phyloP scores from a whole-genome alignment of 2,329 filamentous ascomycete species.

The Penicillium oxalicum region DNA sequence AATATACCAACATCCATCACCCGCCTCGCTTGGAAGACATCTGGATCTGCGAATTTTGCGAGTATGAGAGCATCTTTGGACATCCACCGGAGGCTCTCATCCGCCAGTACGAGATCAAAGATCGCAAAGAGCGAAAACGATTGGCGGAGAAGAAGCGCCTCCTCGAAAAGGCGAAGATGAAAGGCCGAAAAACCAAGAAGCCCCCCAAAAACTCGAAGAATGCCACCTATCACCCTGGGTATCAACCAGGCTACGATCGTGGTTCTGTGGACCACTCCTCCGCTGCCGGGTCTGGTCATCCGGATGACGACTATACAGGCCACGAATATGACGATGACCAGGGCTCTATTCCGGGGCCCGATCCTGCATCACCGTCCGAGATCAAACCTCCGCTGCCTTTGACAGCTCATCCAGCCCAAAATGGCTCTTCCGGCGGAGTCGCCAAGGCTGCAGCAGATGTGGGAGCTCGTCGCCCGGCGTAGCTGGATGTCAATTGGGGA shows the following conservation, averaged over 20 bases:
- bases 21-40: conserved; percentile 66
- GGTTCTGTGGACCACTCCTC: conserved; percentile 37
- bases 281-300: conserved; percentile 36
- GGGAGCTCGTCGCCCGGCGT: conserved; percentile 26
- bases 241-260: conserved; percentile 39
- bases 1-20: conserved; percentile 69
- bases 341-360: conserved; percentile 32
- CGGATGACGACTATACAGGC: conserved; percentile 46
- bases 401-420: conserved; percentile 46
- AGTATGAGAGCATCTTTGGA: conserved; percentile 96
- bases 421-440: conserved; percentile 12
- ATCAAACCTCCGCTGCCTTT: conserved; percentile 62
- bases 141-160: conserved; percentile 79
- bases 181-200: conserved; percentile 85
- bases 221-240: conserved; percentile 28
- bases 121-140: conserved; percentile 74
- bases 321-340: conserved; percentile 49
- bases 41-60: conserved; percentile 97
- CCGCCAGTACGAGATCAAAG: conserved; percentile 88
- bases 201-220: conserved; percentile 59
- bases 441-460: conserved; percentile 24
- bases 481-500: too few relatives aligned
- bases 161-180: conserved; percentile 89
- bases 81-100: conserved; percentile 77
- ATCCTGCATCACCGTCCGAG: conserved; percentile 49